These are phyloP conservation scores for Backusella tarrabulga DNA, from an alignment of 192 early-diverging fungal genomes.

Conservation along the genomic window DNA sequence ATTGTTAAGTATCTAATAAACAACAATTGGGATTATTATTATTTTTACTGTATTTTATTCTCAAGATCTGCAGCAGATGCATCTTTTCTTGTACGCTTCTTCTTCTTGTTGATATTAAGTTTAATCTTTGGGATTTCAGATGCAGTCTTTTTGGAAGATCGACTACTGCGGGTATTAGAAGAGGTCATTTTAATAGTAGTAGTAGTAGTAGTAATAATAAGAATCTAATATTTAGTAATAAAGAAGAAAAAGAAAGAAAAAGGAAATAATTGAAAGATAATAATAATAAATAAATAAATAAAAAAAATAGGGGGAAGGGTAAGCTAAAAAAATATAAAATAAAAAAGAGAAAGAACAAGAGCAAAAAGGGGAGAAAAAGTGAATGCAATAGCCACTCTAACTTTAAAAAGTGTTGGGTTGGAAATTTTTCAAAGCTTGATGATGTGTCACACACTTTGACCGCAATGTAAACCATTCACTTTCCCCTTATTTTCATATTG, in stretches of 20 bases:
- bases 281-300: not conserved
- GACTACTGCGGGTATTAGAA: slow-evolving; percentile 15
- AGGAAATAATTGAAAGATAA: not conserved
- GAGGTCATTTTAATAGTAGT: slow-evolving; percentile 3
- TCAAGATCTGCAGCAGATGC: slow-evolving; percentile 1
- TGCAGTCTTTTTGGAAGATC: not conserved
- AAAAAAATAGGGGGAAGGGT: not conserved
- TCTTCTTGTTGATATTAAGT: not conserved
- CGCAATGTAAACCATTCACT: not conserved
- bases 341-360: not conserved
- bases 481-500: not conserved
- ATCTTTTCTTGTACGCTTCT: not conserved
- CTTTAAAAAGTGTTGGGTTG: slow-evolving; percentile 10
- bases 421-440: not conserved
- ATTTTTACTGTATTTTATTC: slow-evolving; percentile 3
- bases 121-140: not conserved
- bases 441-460: not conserved
- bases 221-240: not conserved
- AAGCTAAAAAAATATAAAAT: not conserved
- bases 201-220: not conserved
- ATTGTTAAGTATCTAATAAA: not conserved
- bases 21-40: not conserved
- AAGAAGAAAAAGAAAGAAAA: not conserved
- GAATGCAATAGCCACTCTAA: slow-evolving; percentile 2
- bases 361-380: slow-evolving; percentile 5